Evolutionary conservation across 139 green algal species (phyloP), one percentile per base, ranked within the genome.

Genomic region (Chlamydomonas schloesseri): DNA sequence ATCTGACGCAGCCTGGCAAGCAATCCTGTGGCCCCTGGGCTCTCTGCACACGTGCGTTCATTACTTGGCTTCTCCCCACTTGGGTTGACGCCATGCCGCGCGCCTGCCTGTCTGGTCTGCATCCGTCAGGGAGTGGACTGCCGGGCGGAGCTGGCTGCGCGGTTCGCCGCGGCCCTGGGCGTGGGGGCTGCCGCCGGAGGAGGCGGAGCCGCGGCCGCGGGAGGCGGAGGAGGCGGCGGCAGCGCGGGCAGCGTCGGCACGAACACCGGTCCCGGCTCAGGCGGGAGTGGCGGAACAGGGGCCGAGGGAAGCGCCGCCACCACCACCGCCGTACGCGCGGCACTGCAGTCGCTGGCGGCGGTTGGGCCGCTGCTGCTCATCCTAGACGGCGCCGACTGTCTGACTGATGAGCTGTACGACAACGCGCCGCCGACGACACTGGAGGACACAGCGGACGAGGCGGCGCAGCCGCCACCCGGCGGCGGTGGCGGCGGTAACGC

Each of bases 341-440:
- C 15, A 17, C 60, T 74, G 26, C 77, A 84, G 77, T 47, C 78
- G n/a, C 65, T 84, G 64, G 64, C 78, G 64, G 46, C 46, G 13
- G n/a, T 47, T 5, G 78, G 78, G 23, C 5, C 78, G 3, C 62
- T 76, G 65, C 28, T 84, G 78, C 78, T 84, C 20, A 65, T 84
- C 10, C 78, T 84, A 21, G 78, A 84, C 64, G 65, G 65, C n/a
- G 78, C 57, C 34, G 78, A 84, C 64, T 76, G 78, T 47, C n/a
- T 84, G 65, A 50, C 42, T 50, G 78, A 60, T 34, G 53, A 82
- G 53, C 42, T 82, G 34, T 71, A 71, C 57, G 57, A 10, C 53
- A 57, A 18, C 21, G 15, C 67, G 23, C 53, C n/a, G 34, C 31
- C 8, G 42, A 0, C 26, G 15, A 50, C 28, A 2, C 34, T n/a